Percentiles rank a stretch among this genome's conserved stretches.
phyloP scores from a whole-genome alignment of 768 basidiomycete genomes.

The Tylopilus vinaceipallidus region DNA sequence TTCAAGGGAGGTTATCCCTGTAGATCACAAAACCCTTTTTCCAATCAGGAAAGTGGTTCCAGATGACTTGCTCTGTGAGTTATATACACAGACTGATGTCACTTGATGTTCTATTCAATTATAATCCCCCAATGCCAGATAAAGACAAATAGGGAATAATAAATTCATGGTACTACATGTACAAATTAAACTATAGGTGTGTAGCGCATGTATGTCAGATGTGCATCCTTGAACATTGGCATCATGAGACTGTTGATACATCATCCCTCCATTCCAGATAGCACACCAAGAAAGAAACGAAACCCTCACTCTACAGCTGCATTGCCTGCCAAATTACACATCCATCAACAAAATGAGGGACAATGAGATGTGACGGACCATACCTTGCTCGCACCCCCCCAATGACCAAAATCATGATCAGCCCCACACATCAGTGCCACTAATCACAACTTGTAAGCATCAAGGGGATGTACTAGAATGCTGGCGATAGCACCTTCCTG shows the following conservation, averaged over 20 bases:
- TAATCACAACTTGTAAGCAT: slow-evolving; percentile 84
- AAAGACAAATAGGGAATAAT: no score
- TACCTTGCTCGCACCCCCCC: slow-evolving; percentile 77
- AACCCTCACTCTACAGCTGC: slow-evolving; percentile 74
- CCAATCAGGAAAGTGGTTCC: no score
- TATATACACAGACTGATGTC: no score
- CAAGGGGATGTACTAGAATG: slow-evolving; percentile 79
- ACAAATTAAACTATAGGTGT: no score
- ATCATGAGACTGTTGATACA: slow-evolving; percentile 56
- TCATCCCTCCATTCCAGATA: slow-evolving; percentile 1
- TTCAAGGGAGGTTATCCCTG: no score
- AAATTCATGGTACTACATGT: no score
- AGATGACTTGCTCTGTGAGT: no score
- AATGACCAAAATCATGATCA: slow-evolving; percentile 84
- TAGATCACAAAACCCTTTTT: no score
- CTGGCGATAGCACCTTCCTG: slow-evolving; percentile 73
- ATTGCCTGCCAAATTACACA: slow-evolving; percentile 63
- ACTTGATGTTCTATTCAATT: no score
- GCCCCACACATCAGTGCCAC: slow-evolving; percentile 79
- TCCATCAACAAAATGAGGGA: background rate
- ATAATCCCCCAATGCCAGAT: no score
- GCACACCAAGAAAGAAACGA: no score
- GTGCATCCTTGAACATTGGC: slow-evolving; percentile 74
- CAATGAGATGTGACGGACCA: background rate
- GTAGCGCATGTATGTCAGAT: slow-evolving; percentile 68